Evolutionary conservation across 2,329 filamentous ascomycete genomes (phyloP).

Genomic region (Atkinsonella hypoxylon): DNA sequence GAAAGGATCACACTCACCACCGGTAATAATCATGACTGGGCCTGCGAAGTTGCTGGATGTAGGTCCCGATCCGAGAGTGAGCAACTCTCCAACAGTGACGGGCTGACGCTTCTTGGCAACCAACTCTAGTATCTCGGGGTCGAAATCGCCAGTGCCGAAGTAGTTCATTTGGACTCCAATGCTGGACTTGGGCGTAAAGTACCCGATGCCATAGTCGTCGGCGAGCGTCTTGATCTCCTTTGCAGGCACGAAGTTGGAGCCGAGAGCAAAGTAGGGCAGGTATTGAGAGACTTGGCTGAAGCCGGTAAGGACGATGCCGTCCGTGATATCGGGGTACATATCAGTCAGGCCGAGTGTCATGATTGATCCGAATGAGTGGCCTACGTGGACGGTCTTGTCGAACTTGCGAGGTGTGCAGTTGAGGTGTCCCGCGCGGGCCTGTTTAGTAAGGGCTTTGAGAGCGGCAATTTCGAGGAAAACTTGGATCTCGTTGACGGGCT

Average conservation of each 20-base stretch:
- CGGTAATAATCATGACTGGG: constrained; percentile 47
- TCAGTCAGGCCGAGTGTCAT: constrained; percentile 44
- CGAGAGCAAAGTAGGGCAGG: constrained; percentile 29
- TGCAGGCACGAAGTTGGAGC: constrained; percentile 35
- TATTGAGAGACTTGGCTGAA: constrained; percentile 39
- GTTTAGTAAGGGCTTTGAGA: constrained; percentile 38
- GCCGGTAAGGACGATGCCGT: constrained; percentile 49
- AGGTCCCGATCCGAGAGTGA: constrained; percentile 36
- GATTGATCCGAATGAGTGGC: constrained; percentile 51
- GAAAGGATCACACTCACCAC: constrained; percentile 23
- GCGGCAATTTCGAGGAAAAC: constrained; percentile 44
- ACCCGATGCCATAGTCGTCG: constrained; percentile 32
- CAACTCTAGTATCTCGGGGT: constrained; percentile 35
- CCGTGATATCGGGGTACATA: constrained; percentile 37
- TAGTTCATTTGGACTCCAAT: constrained; percentile 40
- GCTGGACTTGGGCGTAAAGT: constrained; percentile 34
- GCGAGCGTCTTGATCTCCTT: constrained; percentile 16
- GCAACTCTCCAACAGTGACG: constrained; percentile 43
- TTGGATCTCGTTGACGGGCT: constrained; percentile 49
- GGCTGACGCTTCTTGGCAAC: constrained; percentile 40
- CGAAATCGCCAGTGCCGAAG: constrained; percentile 41
- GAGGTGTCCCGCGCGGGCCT: constrained; percentile 34
- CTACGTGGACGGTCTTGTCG: constrained; percentile 43
- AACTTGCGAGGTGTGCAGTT: constrained; percentile 24
- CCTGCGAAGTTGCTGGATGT: constrained; percentile 31